Percentiles rank a stretch among this genome's conserved stretches.
These are phyloP conservation scores for Dryas octopetala DNA, from an alignment of 306 rosid species.

Conservation along the genomic window DNA sequence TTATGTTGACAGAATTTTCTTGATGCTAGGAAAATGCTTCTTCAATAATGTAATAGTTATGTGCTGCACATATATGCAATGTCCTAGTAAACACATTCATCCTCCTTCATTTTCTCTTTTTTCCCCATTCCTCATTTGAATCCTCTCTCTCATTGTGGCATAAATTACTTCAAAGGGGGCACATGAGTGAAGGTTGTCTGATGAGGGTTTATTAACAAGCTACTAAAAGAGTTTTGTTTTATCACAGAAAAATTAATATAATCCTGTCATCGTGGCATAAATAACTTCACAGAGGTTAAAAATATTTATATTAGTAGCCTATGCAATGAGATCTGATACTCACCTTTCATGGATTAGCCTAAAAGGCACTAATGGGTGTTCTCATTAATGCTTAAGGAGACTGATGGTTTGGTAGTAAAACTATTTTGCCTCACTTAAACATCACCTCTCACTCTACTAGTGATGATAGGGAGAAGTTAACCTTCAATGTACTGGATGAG, in stretches of 20 bases:
- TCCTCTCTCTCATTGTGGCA: background rate
- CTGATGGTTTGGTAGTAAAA: background rate
- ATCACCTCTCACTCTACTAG: background rate
- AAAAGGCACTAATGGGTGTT: background rate
- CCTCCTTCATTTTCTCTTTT: background rate
- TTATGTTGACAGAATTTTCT: background rate
- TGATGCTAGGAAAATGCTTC: background rate
- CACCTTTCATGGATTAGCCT: background rate
- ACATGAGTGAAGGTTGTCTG: background rate
- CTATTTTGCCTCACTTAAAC: background rate
- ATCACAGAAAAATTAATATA: no score
- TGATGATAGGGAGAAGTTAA: background rate
- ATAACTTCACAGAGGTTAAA: background rate
- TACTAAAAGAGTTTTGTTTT: background rate
- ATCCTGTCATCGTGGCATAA: background rate
- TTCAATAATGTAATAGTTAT: background rate
- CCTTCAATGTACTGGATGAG: slow-evolving; percentile 7
- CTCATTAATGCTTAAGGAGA: background rate
- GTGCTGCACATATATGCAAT: background rate
- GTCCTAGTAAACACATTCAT: background rate
- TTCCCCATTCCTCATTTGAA: no score
- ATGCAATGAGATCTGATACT: background rate
- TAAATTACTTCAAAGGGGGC: background rate
- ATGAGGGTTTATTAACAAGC: background rate
- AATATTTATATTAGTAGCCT: background rate